Evolutionary conservation across 805 yeast species (phyloP).

Genomic region (Yamadazyma sp.): DNA sequence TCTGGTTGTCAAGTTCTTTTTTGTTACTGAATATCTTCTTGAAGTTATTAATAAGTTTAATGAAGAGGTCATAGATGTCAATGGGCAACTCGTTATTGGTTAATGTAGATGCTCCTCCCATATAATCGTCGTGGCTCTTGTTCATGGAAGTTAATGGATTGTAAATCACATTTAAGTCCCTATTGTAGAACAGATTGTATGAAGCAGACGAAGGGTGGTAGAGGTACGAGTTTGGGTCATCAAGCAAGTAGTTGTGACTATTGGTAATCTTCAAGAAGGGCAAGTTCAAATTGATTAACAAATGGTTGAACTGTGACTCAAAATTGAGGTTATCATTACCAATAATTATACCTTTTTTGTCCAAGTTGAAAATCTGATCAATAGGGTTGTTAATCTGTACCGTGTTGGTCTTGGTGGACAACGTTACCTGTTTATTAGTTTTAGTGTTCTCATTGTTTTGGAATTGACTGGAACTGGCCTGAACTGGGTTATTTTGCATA

Average conservation of each 20-base stretch:
- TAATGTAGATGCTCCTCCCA: conserved; percentile 15
- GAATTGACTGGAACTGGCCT: no score
- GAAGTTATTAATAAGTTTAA: conserved; percentile 44
- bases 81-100: conserved; percentile 30
- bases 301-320: conserved; percentile 46
- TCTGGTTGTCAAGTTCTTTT: conserved; percentile 46
- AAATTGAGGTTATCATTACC: conserved; percentile 47
- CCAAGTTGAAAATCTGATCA: conserved; percentile 45
- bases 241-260: conserved; percentile 40
- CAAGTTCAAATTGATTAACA: conserved; percentile 41
- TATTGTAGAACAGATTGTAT: conserved; percentile 35
- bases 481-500: neutral
- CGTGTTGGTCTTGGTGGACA: conserved; percentile 1
- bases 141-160: conserved; percentile 38
- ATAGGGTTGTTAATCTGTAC: conserved; percentile 36
- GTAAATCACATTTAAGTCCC: conserved; percentile 38
- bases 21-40: conserved; percentile 38
- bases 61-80: conserved; percentile 44
- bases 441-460: no score
- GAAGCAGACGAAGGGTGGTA: conserved; percentile 41
- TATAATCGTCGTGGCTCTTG: conserved; percentile 19
- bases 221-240: conserved; percentile 43
- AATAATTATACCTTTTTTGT: conserved; percentile 42
- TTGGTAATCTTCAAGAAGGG: conserved; percentile 46
- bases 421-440: neutral